A percentile compares a stretch with the other conserved stretches of the same genome.
These are phyloP conservation scores for Casuarina glauca DNA, from an alignment of 306 rosid species.

Conservation along the genomic window DNA sequence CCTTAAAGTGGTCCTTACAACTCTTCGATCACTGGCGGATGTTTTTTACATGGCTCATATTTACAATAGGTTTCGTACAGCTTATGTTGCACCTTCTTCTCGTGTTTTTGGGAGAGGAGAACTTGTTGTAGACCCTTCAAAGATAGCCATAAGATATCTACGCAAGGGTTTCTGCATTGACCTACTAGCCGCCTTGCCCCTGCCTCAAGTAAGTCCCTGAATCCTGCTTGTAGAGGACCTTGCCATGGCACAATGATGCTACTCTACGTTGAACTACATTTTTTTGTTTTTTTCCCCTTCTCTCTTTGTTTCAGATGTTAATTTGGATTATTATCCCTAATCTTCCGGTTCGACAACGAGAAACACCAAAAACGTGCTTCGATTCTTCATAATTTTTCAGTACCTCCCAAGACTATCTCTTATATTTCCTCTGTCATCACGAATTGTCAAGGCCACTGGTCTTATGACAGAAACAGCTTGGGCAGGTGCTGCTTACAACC, in stretches of 20 bases:
- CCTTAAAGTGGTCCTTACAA: constrained; percentile 40
- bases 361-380: constrained; percentile 72
- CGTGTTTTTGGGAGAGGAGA: constrained; percentile 63
- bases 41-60: constrained; percentile 47
- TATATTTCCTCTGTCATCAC: constrained; percentile 86
- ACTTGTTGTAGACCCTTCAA: constrained; percentile 46
- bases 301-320: constrained; percentile 54
- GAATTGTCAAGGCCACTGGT: constrained; percentile 82
- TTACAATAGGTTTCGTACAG: constrained; percentile 46
- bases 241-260: too few species aligned
- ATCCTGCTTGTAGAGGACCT: too few species aligned
- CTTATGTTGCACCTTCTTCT: constrained; percentile 61
- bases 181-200: constrained; percentile 52
- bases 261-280: neutral
- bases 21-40: constrained; percentile 46
- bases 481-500: constrained; percentile 98
- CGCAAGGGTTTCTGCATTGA: constrained; percentile 50
- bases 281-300: neutral
- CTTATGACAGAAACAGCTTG: constrained; percentile 92
- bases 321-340: constrained; percentile 84
- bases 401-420: constrained; percentile 83
- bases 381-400: constrained; percentile 77
- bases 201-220: constrained; percentile 40
- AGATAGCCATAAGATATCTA: constrained; percentile 51
- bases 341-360: constrained; percentile 78